A percentile compares a stretch with the other conserved stretches of the same genome.
These are phyloP conservation scores for Russula sp. DNA, from an alignment of 768 basidiomycete species.

Conservation along the genomic window DNA sequence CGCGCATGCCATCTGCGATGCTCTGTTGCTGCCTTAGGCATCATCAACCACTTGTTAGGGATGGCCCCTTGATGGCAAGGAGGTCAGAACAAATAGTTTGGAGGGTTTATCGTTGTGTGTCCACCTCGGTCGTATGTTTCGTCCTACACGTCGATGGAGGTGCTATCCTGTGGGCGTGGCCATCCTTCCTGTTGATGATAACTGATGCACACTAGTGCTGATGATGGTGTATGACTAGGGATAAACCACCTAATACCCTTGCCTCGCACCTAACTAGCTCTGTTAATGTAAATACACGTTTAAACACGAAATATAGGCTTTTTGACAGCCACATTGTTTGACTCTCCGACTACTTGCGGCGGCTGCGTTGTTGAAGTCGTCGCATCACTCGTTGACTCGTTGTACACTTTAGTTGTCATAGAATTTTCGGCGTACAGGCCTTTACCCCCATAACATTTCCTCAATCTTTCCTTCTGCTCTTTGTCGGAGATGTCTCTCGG, in stretches of 20 bases:
- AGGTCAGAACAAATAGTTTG: background rate
- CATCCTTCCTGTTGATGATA: background rate
- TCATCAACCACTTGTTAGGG: background rate
- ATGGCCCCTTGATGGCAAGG: background rate
- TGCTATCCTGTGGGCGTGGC: background rate
- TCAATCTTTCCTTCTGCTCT: background rate
- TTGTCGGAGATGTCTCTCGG: constrained; percentile 19
- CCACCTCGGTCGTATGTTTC: background rate
- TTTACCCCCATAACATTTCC: background rate
- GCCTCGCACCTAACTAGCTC: background rate
- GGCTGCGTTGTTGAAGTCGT: constrained; percentile 12
- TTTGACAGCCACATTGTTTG: constrained; percentile 31
- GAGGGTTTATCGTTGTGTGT: background rate
- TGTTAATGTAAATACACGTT: constrained; percentile 16
- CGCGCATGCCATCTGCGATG: background rate
- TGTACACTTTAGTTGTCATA: background rate
- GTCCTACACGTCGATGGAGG: background rate
- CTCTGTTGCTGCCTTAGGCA: background rate
- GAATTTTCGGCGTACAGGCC: background rate
- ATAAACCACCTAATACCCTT: background rate
- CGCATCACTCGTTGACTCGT: background rate
- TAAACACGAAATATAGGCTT: constrained; percentile 16
- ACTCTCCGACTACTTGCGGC: constrained; percentile 30
- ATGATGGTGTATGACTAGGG: background rate
- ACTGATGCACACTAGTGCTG: background rate